Conservation (phyloP, 805 yeast genomes). For the Suhomyces xylopsoci region DNA sequence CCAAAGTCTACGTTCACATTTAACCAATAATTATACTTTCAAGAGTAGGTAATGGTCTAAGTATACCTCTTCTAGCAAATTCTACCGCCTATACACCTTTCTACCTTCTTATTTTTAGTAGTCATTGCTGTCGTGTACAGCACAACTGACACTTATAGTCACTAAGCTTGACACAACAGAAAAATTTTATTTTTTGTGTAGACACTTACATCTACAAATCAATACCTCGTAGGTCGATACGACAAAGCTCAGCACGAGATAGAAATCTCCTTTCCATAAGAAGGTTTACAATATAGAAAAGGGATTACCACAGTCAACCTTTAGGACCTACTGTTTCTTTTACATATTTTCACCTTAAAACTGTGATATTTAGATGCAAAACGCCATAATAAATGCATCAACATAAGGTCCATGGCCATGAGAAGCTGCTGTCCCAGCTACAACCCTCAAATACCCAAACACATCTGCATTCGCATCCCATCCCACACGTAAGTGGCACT, state of each 20-base stretch:
- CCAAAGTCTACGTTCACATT: background rate
- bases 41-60: background rate
- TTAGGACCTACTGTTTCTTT: background rate
- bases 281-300: background rate
- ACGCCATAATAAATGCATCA: slow-evolving; percentile 3
- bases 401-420: background rate
- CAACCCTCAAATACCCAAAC: background rate
- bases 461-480: background rate
- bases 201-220: background rate
- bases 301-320: background rate
- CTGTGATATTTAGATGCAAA: background rate
- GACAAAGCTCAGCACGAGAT: background rate
- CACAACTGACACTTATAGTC: background rate
- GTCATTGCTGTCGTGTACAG: background rate
- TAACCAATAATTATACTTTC: background rate
- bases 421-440: slow-evolving; percentile 1
- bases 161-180: background rate
- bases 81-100: background rate
- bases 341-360: background rate
- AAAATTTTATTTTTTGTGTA: background rate
- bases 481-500: background rate
- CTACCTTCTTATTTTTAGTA: background rate
- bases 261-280: background rate
- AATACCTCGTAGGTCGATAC: background rate
- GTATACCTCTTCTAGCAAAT: background rate